Base-by-base conservation (phyloP, 2,329 filamentous ascomycete genomes). In the Knufia fluminis region DNA sequence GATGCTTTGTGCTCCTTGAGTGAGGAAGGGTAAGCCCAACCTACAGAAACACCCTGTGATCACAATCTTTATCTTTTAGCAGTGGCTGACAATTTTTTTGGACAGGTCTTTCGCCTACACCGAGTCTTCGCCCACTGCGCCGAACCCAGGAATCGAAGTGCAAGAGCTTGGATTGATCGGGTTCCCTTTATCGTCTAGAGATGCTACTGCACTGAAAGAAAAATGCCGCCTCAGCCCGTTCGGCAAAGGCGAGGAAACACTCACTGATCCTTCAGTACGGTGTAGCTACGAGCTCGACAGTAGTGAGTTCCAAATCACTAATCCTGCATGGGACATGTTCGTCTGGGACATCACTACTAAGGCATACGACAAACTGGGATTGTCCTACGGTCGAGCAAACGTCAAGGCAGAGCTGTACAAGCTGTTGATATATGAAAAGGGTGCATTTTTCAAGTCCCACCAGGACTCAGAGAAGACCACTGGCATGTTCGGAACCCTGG, bases 401-500 rank as follows among this genome's bases (percentile, higher is more conserved):
- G 70, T 42, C 54, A 47, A 1, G 3, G 67, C 67, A 1, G 60
- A 72, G 39, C 57, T 68, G 1, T 68, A 71, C 58, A 76, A 76
- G 53, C 63, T 77, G 60, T 60, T 74, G 2, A 57, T 77, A 1
- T 77, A 76, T 55, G 71, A 73, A 46, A 64, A 71, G 46, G 74
- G 71, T 0, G 70, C 71, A 3, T 70, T 73, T 61, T 74, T 73
- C 59, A 72, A 73, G 54, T 51, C 68, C 0, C 70, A 73, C 52
- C 66, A 66, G 24, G 71, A 75, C 58, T 70, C 66, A 0, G 70
- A 75, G 52, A 75, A 74, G 43, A 64, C 61, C 0, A 66, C 68
- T 0, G 66, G 68, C 16, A 75, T 75, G 68, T 68, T 78, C 51
- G 75, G 71, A 3, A 77, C 71, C 0, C 62, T 78, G 1, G 65